A percentile compares a stretch with the other conserved stretches of the same genome.
Evolutionary conservation across 2,329 filamentous ascomycete genomes (phyloP).

Genomic region (Calonectria leucothoes): DNA sequence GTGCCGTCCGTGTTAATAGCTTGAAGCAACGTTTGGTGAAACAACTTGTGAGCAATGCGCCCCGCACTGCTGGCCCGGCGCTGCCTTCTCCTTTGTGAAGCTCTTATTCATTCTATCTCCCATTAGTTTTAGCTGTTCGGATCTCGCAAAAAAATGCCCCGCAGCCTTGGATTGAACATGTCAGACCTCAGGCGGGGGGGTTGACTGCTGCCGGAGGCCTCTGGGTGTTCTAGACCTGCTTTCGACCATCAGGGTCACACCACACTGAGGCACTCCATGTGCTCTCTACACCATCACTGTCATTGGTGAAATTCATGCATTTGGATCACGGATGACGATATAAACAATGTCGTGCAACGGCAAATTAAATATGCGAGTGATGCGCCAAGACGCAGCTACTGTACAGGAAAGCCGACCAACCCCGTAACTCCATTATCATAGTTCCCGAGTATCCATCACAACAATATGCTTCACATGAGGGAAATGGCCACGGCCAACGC

Average conservation of each 20-base stretch:
- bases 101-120: no score
- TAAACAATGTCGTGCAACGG: not conserved
- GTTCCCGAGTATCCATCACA: not conserved
- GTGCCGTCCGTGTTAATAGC: not conserved
- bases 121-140: not conserved
- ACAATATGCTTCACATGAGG: not conserved
- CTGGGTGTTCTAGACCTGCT: not conserved
- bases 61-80: not conserved
- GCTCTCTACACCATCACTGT: not conserved
- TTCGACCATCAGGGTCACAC: not conserved
- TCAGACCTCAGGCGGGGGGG: not conserved
- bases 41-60: not conserved
- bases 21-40: not conserved
- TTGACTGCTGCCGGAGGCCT: not conserved
- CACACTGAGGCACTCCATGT: not conserved
- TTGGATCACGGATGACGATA: no score
- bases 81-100: no score
- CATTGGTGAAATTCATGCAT: not conserved
- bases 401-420: conserved; percentile 33
- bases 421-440: conserved; percentile 41
- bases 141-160: no score
- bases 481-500: not conserved
- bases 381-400: conserved; percentile 22
- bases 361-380: conserved; percentile 28
- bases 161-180: not conserved